Conservation (phyloP, 202 grass and related monocot species). For the Zizania palustris region DNA sequence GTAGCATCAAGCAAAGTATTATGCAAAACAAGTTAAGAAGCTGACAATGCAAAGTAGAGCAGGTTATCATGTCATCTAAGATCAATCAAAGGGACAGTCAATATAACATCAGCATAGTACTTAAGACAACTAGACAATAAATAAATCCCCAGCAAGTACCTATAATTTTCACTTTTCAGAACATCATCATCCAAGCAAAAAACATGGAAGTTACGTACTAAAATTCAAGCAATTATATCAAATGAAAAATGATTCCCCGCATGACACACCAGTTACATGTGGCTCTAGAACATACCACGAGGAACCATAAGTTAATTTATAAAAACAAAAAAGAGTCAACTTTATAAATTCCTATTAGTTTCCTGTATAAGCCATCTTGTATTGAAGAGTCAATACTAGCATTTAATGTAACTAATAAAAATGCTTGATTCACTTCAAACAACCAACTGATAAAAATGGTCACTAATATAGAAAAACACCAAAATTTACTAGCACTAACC, state of each 20-base stretch:
- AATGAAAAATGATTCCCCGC: neutral
- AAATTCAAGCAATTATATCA: slow-evolving; percentile 10
- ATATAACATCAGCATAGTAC: neutral
- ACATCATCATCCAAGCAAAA: neutral
- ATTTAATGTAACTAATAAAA: slow-evolving; percentile 3
- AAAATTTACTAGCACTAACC: slow-evolving; percentile 14
- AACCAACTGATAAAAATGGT: slow-evolving; percentile 16
- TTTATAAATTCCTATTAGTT: slow-evolving; percentile 1
- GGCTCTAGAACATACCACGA: neutral
- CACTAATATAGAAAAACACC: slow-evolving; percentile 2
- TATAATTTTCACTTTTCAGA: neutral
- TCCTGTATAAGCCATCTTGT: neutral
- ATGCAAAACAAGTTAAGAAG: slow-evolving; percentile 2
- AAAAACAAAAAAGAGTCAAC: neutral
- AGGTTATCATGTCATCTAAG: slow-evolving; percentile 13
- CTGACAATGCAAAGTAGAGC: neutral
- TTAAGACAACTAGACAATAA: neutral
- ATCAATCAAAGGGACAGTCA: neutral
- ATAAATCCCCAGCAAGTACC: neutral
- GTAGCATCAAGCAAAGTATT: slow-evolving; percentile 6
- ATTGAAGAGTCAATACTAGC: slow-evolving; percentile 1
- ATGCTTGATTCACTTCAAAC: slow-evolving; percentile 29
- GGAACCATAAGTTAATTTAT: neutral
- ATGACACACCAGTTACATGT: slow-evolving; percentile 14
- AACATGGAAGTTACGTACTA: neutral